Conservation (phyloP, 2,329 filamentous ascomycete species). For the Ceratocystis cubensis region DNA sequence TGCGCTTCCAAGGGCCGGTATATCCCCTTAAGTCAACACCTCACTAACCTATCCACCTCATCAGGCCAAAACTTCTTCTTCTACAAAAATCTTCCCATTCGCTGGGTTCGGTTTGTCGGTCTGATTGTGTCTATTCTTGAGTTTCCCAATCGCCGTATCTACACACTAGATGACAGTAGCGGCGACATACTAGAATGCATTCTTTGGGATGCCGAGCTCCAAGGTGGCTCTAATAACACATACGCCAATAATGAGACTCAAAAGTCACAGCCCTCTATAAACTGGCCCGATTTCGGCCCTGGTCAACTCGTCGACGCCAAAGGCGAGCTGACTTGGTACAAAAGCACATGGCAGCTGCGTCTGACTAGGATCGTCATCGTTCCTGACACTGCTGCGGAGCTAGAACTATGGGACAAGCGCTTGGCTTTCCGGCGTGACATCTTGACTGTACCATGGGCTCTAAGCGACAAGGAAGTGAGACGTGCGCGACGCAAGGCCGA, state of each 20-base stretch:
- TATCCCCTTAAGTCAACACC: neutral
- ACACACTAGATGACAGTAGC: slow-evolving; percentile 54
- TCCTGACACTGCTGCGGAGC: slow-evolving; percentile 42
- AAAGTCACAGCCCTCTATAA: neutral
- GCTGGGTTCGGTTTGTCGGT: slow-evolving; percentile 60
- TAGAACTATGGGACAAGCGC: slow-evolving; percentile 47
- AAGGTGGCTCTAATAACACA: slow-evolving; percentile 20
- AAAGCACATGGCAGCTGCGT: slow-evolving; percentile 39
- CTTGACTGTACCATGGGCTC: slow-evolving; percentile 42
- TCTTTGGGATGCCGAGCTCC: slow-evolving; percentile 23
- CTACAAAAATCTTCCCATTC: slow-evolving; percentile 60
- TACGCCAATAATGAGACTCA: neutral
- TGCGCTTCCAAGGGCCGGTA: neutral
- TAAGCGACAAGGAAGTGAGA: slow-evolving; percentile 36
- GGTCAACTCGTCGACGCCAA: slow-evolving; percentile 47
- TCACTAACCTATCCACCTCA: neutral
- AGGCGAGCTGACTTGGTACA: slow-evolving; percentile 38
- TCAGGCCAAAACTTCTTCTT: slow-evolving; percentile 48
- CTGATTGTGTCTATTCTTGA: slow-evolving; percentile 49
- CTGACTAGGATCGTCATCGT: slow-evolving; percentile 40
- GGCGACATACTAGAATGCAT: slow-evolving; percentile 44
- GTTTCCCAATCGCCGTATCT: slow-evolving; percentile 35
- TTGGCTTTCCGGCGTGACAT: slow-evolving; percentile 38
- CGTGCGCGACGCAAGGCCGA: slow-evolving; percentile 31
- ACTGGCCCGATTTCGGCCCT: slow-evolving; percentile 8